Evolutionary conservation across 163 green algal species (phyloP), one percentile per base, ranked within the genome.

Genomic region (Chlorella variabilis): DNA sequence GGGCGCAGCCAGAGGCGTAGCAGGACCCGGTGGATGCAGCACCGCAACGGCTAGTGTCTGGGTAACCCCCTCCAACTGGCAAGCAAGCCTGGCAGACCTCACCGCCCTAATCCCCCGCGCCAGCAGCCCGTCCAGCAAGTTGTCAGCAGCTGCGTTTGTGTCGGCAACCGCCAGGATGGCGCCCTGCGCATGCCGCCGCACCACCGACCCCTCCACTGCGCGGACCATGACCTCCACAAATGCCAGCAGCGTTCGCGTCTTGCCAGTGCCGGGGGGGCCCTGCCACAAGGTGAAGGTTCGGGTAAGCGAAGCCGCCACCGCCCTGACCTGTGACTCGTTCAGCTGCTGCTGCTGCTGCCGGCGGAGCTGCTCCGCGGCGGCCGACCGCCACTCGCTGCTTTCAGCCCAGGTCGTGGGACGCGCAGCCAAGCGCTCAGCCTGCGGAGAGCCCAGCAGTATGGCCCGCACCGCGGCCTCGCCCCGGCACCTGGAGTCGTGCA

Each of bases 81-180:
- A n/a, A n/a, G n/a, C n/a, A n/a, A n/a, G n/a, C n/a, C n/a, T n/a
- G n/a, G n/a, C n/a, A n/a, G n/a, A n/a, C n/a, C n/a, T n/a, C 73
- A 38, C 97, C 76, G 25, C 90, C 78, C 1, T 73, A 25, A 75
- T 66, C 33, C 62, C 81, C 3, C 51, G 51, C 36, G 41, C 59
- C 49, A 86, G 49, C 51, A 97, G 81, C 9, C 91, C 93, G 65
- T 96, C 91, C 27, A 98, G 84, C 38, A 99, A 78, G 88, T 99
- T 99, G 87, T 99, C 96, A 0, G 93, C 94, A 2, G 95, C 96
- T 6, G 96, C 95, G 66, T 99, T 99, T 67, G 95, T 98, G 82
- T 95, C 93, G 1, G 89, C 93, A 71, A 89, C 91, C 0, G 91
- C 94, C 42, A 98, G 89, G 38, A 98, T 65, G 0, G 88, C 89